Percentiles rank a stretch among this genome's conserved stretches.
Conservation (phyloP, 768 basidiomycete genomes). For the Podaxis mareebaensis region DNA sequence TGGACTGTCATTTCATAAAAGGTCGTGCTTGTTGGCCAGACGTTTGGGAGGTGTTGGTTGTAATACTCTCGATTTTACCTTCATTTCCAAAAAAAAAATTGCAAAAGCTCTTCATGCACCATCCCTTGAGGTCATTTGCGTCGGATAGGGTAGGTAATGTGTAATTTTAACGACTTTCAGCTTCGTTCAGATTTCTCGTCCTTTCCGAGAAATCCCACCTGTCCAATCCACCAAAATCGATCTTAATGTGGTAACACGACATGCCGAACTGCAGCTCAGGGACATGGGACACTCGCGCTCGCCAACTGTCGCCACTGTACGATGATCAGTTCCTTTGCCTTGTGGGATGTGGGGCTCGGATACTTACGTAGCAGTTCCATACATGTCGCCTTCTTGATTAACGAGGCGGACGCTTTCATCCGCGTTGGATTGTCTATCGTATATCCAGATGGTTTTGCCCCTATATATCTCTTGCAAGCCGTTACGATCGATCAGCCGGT, state of each 20-base stretch:
- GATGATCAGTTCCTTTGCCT: background rate
- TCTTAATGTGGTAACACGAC: constrained; percentile 57
- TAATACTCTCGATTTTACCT: constrained; percentile 26
- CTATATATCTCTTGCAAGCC: constrained; percentile 76
- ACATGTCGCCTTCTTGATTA: constrained; percentile 58
- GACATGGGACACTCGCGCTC: constrained; percentile 67
- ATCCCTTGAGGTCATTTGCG: background rate
- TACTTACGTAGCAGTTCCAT: constrained; percentile 78
- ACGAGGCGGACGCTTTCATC: constrained; percentile 74
- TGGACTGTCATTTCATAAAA: constrained; percentile 79
- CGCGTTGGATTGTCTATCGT: constrained; percentile 62
- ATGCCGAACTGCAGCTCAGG: constrained; percentile 74
- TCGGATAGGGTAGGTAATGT: background rate
- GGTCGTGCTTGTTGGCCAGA: constrained; percentile 24
- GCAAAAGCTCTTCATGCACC: constrained; percentile 26
- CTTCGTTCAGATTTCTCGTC: constrained; percentile 62
- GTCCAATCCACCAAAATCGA: constrained; percentile 77
- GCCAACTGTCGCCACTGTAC: constrained; percentile 79
- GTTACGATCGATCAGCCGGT: constrained; percentile 59
- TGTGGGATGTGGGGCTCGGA: background rate
- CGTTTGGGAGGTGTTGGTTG: constrained; percentile 21
- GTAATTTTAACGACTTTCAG: constrained; percentile 24
- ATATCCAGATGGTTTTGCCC: constrained; percentile 74
- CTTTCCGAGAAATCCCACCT: constrained; percentile 70
- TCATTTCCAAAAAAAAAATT: constrained; percentile 35